phyloP scores from a whole-genome alignment of 148 eudicot species.

The Heliamphora exappendiculata region DNA sequence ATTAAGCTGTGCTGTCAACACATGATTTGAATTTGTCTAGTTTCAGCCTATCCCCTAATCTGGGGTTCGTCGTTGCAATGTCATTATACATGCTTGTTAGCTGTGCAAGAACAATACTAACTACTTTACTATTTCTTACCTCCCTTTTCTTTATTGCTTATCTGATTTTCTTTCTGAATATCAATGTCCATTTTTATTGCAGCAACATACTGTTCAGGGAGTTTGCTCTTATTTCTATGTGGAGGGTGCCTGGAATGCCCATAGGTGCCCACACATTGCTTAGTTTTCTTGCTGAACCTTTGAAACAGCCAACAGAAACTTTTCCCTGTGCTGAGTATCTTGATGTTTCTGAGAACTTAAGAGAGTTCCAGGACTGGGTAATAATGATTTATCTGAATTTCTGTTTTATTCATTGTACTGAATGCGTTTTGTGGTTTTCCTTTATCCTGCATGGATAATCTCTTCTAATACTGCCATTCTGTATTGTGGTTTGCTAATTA shows the following conservation, averaged over 20 bases:
- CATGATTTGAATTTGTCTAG: neutral
- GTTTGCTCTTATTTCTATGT: constrained; percentile 90
- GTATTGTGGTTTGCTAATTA: constrained; percentile 16
- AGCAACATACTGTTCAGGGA: constrained; percentile 92
- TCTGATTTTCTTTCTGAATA: neutral
- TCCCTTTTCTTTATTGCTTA: neutral
- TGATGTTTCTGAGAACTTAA: constrained; percentile 59
- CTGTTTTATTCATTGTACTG: neutral
- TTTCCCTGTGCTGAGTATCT: constrained; percentile 43
- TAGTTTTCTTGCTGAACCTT: constrained; percentile 90
- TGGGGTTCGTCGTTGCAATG: neutral
- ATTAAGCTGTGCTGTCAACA: too few relatives aligned
- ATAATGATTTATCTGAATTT: constrained; percentile 30
- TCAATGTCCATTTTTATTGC: constrained; percentile 7
- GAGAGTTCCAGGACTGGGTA: constrained; percentile 95
- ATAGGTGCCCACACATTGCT: constrained; percentile 87
- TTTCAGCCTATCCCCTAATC: neutral
- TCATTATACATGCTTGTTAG: neutral
- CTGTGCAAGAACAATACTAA: neutral
- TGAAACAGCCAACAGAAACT: constrained; percentile 64
- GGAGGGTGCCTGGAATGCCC: constrained; percentile 95
- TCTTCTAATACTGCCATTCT: neutral
- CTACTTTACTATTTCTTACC: neutral
- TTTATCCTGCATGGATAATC: constrained; percentile 2
- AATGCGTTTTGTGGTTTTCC: neutral